These are phyloP conservation scores for Colletotrichum liaoningense DNA, from an alignment of 2,329 filamentous ascomycete species.

Conservation along the genomic window DNA sequence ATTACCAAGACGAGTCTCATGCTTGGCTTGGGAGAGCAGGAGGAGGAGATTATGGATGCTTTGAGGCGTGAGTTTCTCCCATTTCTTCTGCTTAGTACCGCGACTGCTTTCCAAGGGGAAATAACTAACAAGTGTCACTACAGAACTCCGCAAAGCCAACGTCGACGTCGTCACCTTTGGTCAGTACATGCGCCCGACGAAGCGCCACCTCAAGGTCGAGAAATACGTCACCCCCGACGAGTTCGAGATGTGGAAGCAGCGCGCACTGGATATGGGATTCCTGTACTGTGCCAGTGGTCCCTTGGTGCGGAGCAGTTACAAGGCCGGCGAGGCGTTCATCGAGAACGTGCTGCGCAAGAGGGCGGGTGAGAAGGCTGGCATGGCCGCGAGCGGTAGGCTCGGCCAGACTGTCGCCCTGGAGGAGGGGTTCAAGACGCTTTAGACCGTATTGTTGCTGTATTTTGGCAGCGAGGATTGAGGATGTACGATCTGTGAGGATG, in stretches of 20 bases:
- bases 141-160: conserved; percentile 74
- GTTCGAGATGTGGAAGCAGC: conserved; percentile 91
- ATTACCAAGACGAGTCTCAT: conserved; percentile 99
- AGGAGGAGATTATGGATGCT: conserved; percentile 84
- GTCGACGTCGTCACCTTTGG: conserved; percentile 98
- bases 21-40: conserved; percentile 93
- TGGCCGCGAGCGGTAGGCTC: conserved; percentile 45
- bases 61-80: conserved; percentile 67
- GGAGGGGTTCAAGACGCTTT: conserved; percentile 38
- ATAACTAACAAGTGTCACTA: too few species aligned
- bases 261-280: conserved; percentile 95
- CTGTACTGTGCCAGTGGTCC: conserved; percentile 95
- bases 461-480: background rate
- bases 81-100: too few species aligned
- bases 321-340: conserved; percentile 98
- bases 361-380: conserved; percentile 54
- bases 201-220: conserved; percentile 96
- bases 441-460: background rate
- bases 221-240: conserved; percentile 92
- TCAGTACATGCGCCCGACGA: conserved; percentile 99
- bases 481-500: conserved; percentile 13
- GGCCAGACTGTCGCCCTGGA: conserved; percentile 54
- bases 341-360: conserved; percentile 97
- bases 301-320: conserved; percentile 93
- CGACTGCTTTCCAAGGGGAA: background rate